These are phyloP conservation scores for Lithohypha guttulata DNA, from an alignment of 2,329 filamentous ascomycete genomes.

Conservation along the genomic window DNA sequence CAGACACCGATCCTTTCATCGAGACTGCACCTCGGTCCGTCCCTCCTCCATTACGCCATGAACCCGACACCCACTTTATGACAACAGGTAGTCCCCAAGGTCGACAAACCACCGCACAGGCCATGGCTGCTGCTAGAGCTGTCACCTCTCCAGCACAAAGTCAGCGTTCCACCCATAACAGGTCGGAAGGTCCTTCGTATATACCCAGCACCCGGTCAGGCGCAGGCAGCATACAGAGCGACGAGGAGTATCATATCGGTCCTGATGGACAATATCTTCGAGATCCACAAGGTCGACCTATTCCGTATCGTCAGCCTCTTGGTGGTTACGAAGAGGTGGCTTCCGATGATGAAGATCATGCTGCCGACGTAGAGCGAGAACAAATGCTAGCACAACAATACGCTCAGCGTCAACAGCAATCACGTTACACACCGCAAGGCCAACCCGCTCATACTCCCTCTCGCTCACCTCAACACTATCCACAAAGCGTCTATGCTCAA, in stretches of 20 bases:
- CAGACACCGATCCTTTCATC: slow-evolving; percentile 53
- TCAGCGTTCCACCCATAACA: slow-evolving; percentile 8
- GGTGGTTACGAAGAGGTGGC: slow-evolving; percentile 30
- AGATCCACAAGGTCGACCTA: slow-evolving; percentile 51
- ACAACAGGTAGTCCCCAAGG: neutral
- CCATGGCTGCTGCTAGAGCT: slow-evolving; percentile 8
- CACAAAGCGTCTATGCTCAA: neutral
- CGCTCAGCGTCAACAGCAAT: slow-evolving; percentile 27
- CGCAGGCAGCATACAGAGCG: slow-evolving; percentile 53
- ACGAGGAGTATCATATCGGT: slow-evolving; percentile 61
- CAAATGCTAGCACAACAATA: slow-evolving; percentile 22
- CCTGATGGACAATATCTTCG: slow-evolving; percentile 49
- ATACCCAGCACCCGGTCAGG: slow-evolving; percentile 44
- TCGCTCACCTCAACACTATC: slow-evolving; percentile 19
- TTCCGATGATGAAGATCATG: slow-evolving; percentile 45
- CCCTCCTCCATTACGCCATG: slow-evolving; percentile 28
- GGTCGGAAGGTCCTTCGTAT: slow-evolving; percentile 25
- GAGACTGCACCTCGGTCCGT: slow-evolving; percentile 32
- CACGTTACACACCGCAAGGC: slow-evolving; percentile 23
- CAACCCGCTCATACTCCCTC: slow-evolving; percentile 26
- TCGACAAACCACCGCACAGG: slow-evolving; percentile 5
- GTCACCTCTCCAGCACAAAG: slow-evolving; percentile 5
- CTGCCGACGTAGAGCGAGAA: slow-evolving; percentile 39
- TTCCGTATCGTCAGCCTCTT: slow-evolving; percentile 42
- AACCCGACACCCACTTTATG: slow-evolving; percentile 27